Conservation (phyloP, 257 asterid genomes). For the Primulina eburnea region DNA sequence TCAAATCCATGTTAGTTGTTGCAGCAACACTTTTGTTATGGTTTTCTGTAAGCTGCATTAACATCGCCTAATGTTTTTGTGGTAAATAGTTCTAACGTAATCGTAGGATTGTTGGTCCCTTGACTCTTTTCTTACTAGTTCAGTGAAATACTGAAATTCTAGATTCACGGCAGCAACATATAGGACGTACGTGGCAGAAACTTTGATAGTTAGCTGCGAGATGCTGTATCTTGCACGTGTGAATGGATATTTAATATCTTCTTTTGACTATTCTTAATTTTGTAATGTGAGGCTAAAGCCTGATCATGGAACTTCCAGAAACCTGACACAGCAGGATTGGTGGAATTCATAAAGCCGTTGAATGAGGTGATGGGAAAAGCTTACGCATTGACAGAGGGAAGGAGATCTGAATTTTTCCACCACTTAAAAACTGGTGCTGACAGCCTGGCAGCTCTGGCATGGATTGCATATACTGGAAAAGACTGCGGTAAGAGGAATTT, state of each 20-base stretch:
- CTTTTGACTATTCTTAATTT: slow-evolving; percentile 11
- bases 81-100: too few species aligned
- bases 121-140: background rate
- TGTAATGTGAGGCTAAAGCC: slow-evolving; percentile 17
- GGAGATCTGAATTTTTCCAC: slow-evolving; percentile 68
- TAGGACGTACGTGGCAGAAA: background rate
- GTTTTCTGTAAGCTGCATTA: background rate
- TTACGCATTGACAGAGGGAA: slow-evolving; percentile 73
- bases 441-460: slow-evolving; percentile 78
- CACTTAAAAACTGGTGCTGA: slow-evolving; percentile 92
- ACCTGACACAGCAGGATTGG: slow-evolving; percentile 72
- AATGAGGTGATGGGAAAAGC: slow-evolving; percentile 69
- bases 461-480: slow-evolving; percentile 95
- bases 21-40: background rate
- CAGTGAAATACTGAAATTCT: background rate
- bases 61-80: background rate
- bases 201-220: slow-evolving; percentile 3
- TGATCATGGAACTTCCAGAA: slow-evolving; percentile 48
- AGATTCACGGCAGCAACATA: background rate
- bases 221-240: slow-evolving; percentile 4
- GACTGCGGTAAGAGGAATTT: slow-evolving; percentile 63
- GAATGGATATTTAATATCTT: slow-evolving; percentile 3
- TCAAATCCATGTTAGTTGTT: background rate
- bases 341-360: slow-evolving; percentile 84
- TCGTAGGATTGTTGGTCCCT: background rate